A percentile compares a stretch with the other conserved stretches of the same genome.
Evolutionary conservation across 1,139 yeast species (phyloP).

Genomic region (Scheffersomyces cryptocercus): DNA sequence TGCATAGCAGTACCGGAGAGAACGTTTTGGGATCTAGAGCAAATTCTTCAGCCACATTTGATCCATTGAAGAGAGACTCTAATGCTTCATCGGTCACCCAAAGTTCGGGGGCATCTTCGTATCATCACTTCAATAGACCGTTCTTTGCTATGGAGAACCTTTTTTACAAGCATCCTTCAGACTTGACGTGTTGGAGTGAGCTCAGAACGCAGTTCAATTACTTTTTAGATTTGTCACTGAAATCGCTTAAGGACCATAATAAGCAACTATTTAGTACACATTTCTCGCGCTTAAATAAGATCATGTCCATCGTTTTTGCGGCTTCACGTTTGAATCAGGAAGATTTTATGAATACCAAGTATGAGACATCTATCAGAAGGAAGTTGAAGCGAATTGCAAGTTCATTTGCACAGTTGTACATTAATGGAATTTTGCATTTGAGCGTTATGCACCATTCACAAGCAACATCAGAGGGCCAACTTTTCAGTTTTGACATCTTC

Average conservation of each 20-base stretch:
- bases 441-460: constrained; percentile 38
- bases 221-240: constrained; percentile 47
- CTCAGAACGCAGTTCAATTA: constrained; percentile 46
- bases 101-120: constrained; percentile 27
- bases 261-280: constrained; percentile 53
- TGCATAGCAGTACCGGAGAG: constrained; percentile 1
- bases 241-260: constrained; percentile 50
- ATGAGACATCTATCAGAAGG: constrained; percentile 46
- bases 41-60: constrained; percentile 17
- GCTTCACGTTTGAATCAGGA: constrained; percentile 54
- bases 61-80: constrained; percentile 41
- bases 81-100: constrained; percentile 36
- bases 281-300: constrained; percentile 50
- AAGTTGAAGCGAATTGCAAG: constrained; percentile 52
- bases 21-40: constrained; percentile 5
- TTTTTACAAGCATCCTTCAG: constrained; percentile 59
- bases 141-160: constrained; percentile 41
- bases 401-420: constrained; percentile 59
- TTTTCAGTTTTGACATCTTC: constrained; percentile 35
- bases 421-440: constrained; percentile 58
- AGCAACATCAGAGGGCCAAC: constrained; percentile 25
- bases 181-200: constrained; percentile 60
- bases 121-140: constrained; percentile 47
- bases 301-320: constrained; percentile 48
- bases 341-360: constrained; percentile 47